Base-by-base conservation (phyloP, 2,329 filamentous ascomycete genomes). In the Colletotrichum truncatum region DNA sequence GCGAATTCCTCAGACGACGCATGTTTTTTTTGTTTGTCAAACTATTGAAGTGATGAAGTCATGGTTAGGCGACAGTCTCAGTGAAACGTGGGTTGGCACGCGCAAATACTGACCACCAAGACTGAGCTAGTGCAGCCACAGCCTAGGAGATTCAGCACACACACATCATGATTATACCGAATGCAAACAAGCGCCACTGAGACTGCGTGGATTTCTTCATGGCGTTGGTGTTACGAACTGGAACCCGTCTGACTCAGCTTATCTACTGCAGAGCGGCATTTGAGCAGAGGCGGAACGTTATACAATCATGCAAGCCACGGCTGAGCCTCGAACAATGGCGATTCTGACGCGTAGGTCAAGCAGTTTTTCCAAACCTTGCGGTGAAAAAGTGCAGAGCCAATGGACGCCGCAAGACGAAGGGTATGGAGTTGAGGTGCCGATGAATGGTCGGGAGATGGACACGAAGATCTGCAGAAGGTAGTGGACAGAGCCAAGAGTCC, bases 401-500 rank as follows among this genome's bases (percentile, higher is more conserved):
- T 32, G 34, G n/a, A 11, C 18, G 49, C 11, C 10, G 32, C 30
- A 14, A 26, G 18, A 38, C 30, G 41, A 36, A 52, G 48, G 32
- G 23, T 23, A 41, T 21, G 55, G 56, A 48, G 56, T 23, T 38
- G n/a, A 53, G 26, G n/a, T 49, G 55, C 56, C n/a, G 34, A 61
- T 21, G 39, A 54, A 14, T 51, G 34, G 23, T 49, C 34, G 62
- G 62, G 57, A 56, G 34, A 55, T 54, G 23, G 49, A 62, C 63
- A 55, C 36, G 57, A 39, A 65, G 57, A 65, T 62, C 57, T 55
- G 57, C 62, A 43, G 49, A 49, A 65, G 49, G 30, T 43, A 34
- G 48, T 43, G 36, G 36, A 45, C 36, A 43, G 53, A 16, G 53
- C 26, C 38, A 56, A 56, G 53, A 41, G 30, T n/a, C 36, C 32